These are phyloP conservation scores for Herpetospermum pedunculosum DNA, from an alignment of 306 rosid genomes.

Conservation along the genomic window DNA sequence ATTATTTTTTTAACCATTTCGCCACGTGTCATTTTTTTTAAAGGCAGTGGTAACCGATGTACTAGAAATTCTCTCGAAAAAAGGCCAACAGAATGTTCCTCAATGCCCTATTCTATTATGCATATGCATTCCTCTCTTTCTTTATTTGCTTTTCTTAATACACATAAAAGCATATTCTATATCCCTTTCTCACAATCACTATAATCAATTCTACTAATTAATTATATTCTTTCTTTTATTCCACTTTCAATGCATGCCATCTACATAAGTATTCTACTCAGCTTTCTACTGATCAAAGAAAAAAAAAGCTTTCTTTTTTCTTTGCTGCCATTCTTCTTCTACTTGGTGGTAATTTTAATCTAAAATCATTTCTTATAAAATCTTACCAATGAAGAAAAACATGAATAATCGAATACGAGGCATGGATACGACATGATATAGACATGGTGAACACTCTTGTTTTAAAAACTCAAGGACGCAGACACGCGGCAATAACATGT, in stretches of 20 bases:
- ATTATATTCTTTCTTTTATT: not conserved
- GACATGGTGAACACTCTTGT: not conserved
- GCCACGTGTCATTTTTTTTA: too few relatives aligned
- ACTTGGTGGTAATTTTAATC: not conserved
- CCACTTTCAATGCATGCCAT: not conserved
- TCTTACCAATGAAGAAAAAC: not conserved
- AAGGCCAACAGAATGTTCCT: not conserved
- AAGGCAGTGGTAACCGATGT: too few relatives aligned
- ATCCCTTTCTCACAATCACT: not conserved
- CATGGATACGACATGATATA: not conserved
- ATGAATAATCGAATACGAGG: not conserved
- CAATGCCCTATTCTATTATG: not conserved
- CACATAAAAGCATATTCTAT: conserved; percentile 2
- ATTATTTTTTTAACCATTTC: too few relatives aligned
- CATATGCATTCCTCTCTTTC: not conserved
- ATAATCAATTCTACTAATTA: not conserved
- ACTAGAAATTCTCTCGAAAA: too few relatives aligned
- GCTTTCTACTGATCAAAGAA: not conserved
- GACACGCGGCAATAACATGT: too few relatives aligned
- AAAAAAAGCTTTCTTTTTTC: not conserved
- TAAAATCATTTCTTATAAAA: not conserved
- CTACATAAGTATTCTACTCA: not conserved
- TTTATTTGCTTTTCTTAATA: not conserved
- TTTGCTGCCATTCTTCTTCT: not conserved
- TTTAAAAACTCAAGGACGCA: not conserved